phyloP scores from a whole-genome alignment of 2,329 filamentous ascomycete species.

The Sarocladiaceae sp. region DNA sequence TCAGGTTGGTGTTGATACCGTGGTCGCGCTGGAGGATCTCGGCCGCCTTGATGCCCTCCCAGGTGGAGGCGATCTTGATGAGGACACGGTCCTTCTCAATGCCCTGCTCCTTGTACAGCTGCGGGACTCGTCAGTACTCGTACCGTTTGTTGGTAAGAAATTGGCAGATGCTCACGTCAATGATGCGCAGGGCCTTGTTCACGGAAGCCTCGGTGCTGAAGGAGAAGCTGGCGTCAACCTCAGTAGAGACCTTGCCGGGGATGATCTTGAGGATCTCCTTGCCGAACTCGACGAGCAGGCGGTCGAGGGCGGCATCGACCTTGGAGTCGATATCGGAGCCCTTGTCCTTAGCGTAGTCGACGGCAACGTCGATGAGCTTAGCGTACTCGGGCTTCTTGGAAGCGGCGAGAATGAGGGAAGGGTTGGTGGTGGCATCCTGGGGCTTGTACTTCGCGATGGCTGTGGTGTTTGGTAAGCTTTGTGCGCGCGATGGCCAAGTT shows the following conservation, averaged over 20 bases:
- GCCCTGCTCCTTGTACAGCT: constrained; percentile 92
- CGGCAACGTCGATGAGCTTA: constrained; percentile 78
- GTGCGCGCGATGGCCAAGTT: constrained; percentile 10
- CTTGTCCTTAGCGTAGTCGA: constrained; percentile 77
- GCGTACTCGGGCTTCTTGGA: constrained; percentile 98
- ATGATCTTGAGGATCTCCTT: constrained; percentile 96
- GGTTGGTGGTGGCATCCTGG: constrained; percentile 99
- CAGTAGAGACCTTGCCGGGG: constrained; percentile 96
- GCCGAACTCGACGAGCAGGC: constrained; percentile 95
- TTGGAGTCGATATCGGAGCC: constrained; percentile 66
- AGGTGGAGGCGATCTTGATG: constrained; percentile 99
- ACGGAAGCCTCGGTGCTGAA: constrained; percentile 92
- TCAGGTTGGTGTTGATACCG: constrained; percentile 97
- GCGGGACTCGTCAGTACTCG: constrained; percentile 13
- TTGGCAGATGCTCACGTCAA: constrained; percentile 59
- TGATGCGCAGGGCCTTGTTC: constrained; percentile 94
- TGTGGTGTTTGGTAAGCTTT: constrained; percentile 32
- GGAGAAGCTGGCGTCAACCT: constrained; percentile 93
- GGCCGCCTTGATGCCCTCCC: constrained; percentile 98
- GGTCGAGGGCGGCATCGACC: constrained; percentile 86
- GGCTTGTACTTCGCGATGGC: constrained; percentile 99
- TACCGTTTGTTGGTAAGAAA: neutral
- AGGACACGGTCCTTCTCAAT: constrained; percentile 90
- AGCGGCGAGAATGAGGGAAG: constrained; percentile 93
- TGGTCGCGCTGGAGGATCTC: constrained; percentile 94